Base-by-base conservation (phyloP, 2,329 filamentous ascomycete species). In the Epicoccum nigrum region DNA sequence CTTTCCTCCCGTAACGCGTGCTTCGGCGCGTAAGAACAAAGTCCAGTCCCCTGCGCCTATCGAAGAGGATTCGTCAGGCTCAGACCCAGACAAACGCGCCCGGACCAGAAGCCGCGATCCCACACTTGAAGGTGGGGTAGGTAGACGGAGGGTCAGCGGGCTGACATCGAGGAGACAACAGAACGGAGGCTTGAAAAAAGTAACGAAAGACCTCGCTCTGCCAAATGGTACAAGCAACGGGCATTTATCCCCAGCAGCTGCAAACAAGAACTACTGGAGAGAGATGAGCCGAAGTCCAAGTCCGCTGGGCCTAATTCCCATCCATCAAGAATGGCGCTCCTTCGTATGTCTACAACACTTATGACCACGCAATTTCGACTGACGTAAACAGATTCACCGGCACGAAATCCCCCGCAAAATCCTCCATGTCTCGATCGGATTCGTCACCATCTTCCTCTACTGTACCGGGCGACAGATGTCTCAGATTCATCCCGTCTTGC, bases 371-470 rank as follows among this genome's bases (percentile, higher is more conserved):
- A 9, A 12, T 7, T 4, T 11, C 27, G n/a, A 50, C 59, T 70
- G 54, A 70, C 57, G 51, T 38, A 15, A n/a, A 12, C 51, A 76
- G 74, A 73, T 83, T 57, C 94, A 99, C 81, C 92, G 91, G 66
- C 93, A 99, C 75, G 94, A 99, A 76, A 92, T 99, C 45, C 94
- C 94, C 8, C 88, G 94, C 64, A 99, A 99, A 75, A 79, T 86
- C 32, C 81, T 99, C 30, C 94, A 99, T 72, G 90, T 97, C 50
- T 97, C 92, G 39, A 99, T 99, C 69, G 94, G 94, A 46, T 97
- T 97, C 77, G 81, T 97, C 54, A 91, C 93, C 16, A 83, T 96
- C 37, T 89, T 87, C 78, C 83, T 97, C 30, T 99, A 97, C 74
- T 81, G 85, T 41, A 85, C 83, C 20, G 93, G 92, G 49, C 83